Base-by-base conservation (phyloP, 305 asterid genomes). In the Fraxinus nigra region DNA sequence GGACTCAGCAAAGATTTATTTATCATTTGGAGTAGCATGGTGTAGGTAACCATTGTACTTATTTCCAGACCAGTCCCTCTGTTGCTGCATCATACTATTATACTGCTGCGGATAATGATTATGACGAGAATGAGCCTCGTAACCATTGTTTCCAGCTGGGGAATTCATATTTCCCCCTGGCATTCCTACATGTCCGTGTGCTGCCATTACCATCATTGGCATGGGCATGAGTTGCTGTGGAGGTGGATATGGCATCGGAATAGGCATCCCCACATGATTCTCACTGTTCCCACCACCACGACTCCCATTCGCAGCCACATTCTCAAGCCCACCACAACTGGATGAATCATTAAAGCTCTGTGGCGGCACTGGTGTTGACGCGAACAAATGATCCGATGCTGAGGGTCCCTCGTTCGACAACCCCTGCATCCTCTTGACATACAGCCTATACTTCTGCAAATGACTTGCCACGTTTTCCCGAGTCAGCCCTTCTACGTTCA, bases 391-490 rank as follows among this genome's bases (percentile, higher is more conserved):
- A 87, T 92, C 98, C n/a, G 97, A 90, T 16, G 92, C 86, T 0
- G 97, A 86, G 8, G 97, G 97, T 0, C 91, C 97, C 79, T 91
- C 97, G 70, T 89, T 87, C 24, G 97, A 89, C 79, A 89, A 72
- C 3, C 97, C 97, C 84, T 91, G 98, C 97, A 92, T 92, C 86
- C 98, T 87, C 89, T 94, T 95, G 76, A 91, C 85, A 82, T 92
- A 95, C 18, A 94, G 88, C 79, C 98, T 82, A 76, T 95, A 95
- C 81, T 95, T 95, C 90, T 95, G 99, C 82, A 95, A 80, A 86
- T 95, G 98, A 79, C 99, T 95, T 1, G 99, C 99, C 4, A 95
- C 98, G 77, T 94, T 95, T 72, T 95, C 99, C 61, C 99, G 84
- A 1, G 97, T 95, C 87, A 95, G 85, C 24, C 99, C 99, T 83